Percentiles rank a stretch among this genome's conserved stretches.
Evolutionary conservation across 176 grass and related monocot species (phyloP).

Genomic region (Hyparrhenia diplandra): DNA sequence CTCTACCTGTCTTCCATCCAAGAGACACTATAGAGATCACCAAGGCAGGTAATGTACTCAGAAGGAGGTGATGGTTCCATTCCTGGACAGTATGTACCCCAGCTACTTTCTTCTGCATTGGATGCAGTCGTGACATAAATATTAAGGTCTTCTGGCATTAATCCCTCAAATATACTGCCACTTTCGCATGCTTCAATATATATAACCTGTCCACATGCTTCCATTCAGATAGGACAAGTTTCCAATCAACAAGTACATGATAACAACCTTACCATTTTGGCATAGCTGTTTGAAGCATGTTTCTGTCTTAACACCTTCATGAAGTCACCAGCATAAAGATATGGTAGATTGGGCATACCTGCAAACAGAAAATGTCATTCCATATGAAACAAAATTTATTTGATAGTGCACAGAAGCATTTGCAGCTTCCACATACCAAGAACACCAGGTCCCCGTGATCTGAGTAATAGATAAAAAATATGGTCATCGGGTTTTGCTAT

Average conservation of each 20-base stretch:
- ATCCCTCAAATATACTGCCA: too few species aligned
- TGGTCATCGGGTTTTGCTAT: conserved; percentile 76
- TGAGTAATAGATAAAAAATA: conserved; percentile 93
- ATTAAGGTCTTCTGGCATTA: background rate
- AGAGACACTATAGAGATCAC: too few species aligned
- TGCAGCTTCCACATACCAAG: conserved; percentile 48
- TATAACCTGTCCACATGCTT: conserved; percentile 55
- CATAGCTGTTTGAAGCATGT: conserved; percentile 73
- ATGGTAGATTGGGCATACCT: conserved; percentile 88
- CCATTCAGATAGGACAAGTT: background rate
- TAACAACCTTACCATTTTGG: conserved; percentile 70
- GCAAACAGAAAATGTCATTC: conserved; percentile 6
- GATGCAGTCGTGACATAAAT: too few species aligned
- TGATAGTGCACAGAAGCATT: background rate
- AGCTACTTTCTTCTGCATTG: too few species aligned
- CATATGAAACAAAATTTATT: background rate
- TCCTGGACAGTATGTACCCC: too few species aligned
- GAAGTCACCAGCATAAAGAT: conserved; percentile 76
- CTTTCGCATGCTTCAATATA: conserved; percentile 86
- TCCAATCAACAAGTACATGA: background rate
- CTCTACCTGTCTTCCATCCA: too few species aligned
- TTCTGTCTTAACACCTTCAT: conserved; percentile 72
- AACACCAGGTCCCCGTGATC: conserved; percentile 93
- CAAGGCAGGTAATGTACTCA: too few species aligned
- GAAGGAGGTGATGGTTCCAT: too few species aligned